These are phyloP conservation scores for Coelastrella sp. DNA, from an alignment of 139 green algal genomes.

Conservation along the genomic window DNA sequence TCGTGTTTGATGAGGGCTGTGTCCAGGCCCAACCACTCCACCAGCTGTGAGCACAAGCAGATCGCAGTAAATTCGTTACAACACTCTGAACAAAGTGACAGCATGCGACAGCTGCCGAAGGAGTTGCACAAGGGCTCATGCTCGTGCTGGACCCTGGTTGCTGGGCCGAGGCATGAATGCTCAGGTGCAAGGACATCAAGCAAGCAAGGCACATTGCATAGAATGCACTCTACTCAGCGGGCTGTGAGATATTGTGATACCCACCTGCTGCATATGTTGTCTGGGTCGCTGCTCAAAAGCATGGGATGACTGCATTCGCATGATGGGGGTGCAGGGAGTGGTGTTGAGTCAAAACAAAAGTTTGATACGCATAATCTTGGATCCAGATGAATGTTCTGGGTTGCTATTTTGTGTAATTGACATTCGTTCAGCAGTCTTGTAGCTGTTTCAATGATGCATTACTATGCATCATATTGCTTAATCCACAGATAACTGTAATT, in stretches of 20 bases:
- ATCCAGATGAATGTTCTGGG: not conserved
- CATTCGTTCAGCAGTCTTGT: not conserved
- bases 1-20: not conserved
- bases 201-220: not conserved
- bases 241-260: not conserved
- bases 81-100: too few relatives aligned
- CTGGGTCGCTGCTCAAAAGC: not conserved
- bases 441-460: not conserved
- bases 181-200: not conserved
- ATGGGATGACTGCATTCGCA: not conserved
- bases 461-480: not conserved
- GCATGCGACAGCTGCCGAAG: not conserved
- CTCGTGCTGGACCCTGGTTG: not conserved
- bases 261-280: conserved; percentile 5
- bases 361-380: not conserved
- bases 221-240: not conserved
- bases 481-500: not conserved
- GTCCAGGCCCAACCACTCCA: conserved; percentile 28
- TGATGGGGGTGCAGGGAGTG: not conserved
- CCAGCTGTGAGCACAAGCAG: not conserved
- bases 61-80: not conserved
- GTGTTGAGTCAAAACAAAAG: not conserved
- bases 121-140: not conserved
- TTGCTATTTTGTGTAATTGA: not conserved
- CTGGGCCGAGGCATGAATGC: not conserved